phyloP scores from a whole-genome alignment of 2,329 filamentous ascomycete genomes.

The Phaeosphaeriaceae sp. region DNA sequence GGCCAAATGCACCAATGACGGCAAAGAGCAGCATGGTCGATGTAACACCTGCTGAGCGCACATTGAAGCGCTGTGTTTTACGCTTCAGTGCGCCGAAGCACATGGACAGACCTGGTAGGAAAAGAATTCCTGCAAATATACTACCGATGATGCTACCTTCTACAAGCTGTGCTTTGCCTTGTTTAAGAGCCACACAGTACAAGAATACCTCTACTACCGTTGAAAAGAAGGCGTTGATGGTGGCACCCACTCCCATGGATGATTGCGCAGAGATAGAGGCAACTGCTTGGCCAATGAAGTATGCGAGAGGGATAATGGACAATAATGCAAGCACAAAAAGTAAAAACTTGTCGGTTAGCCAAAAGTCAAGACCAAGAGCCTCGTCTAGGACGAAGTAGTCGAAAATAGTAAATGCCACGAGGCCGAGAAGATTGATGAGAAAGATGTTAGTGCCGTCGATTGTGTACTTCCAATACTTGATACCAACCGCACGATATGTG shows the following conservation, averaged over 20 bases:
- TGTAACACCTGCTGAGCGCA: constrained; percentile 92
- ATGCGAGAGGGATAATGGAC: constrained; percentile 94
- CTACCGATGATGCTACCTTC: constrained; percentile 98
- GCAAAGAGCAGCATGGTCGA: constrained; percentile 98
- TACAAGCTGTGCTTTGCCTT: constrained; percentile 91
- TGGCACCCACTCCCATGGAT: constrained; percentile 96
- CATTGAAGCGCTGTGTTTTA: constrained; percentile 98
- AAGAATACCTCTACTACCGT: constrained; percentile 97
- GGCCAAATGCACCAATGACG: constrained; percentile 91
- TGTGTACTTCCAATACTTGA: constrained; percentile 99
- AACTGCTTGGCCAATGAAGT: constrained; percentile 98
- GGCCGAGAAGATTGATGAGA: constrained; percentile 91
- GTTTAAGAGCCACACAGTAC: constrained; percentile 90
- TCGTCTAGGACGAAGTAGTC: constrained; percentile 84
- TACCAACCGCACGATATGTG: constrained; percentile 93
- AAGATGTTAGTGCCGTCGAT: constrained; percentile 99
- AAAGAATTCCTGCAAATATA: constrained; percentile 95
- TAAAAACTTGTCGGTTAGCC: constrained; percentile 82
- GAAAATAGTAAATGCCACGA: constrained; percentile 93
- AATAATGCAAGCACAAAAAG: constrained; percentile 83
- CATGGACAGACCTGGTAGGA: constrained; percentile 95
- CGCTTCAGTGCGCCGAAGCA: constrained; percentile 97
- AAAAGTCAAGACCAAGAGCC: constrained; percentile 70
- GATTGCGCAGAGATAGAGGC: constrained; percentile 98
- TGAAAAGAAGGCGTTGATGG: constrained; percentile 97